These are phyloP conservation scores for Myxozyma udenii DNA, from an alignment of 805 yeast species.

Conservation along the genomic window DNA sequence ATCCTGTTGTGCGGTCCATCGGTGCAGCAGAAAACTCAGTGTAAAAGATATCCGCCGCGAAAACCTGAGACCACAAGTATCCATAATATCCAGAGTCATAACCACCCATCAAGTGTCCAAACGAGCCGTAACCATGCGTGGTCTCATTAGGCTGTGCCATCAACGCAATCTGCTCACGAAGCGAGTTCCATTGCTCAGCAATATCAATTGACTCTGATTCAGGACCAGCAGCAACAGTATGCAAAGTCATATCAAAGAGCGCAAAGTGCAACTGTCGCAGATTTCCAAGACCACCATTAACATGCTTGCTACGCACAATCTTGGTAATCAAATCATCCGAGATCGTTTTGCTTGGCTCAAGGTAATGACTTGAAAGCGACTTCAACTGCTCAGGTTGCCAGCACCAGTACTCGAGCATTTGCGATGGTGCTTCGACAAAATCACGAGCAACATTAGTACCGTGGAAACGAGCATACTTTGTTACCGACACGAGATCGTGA, in stretches of 20 bases:
- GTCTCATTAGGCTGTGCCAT: constrained; percentile 41
- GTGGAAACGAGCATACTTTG: constrained; percentile 63
- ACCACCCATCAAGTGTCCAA: constrained; percentile 80
- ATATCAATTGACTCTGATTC: constrained; percentile 48
- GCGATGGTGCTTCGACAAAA: constrained; percentile 90
- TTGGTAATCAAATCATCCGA: constrained; percentile 57
- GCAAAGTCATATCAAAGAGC: constrained; percentile 66
- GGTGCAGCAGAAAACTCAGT: constrained; percentile 67
- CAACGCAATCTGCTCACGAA: constrained; percentile 59
- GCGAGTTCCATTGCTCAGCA: constrained; percentile 58
- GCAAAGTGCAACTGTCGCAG: constrained; percentile 79
- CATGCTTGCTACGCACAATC: constrained; percentile 64
- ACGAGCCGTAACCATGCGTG: constrained; percentile 68
- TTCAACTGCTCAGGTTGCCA: constrained; percentile 67
- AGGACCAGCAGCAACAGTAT: constrained; percentile 42
- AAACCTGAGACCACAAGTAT: constrained; percentile 80
- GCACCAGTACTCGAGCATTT: constrained; percentile 84
- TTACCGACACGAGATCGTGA: constrained; percentile 69
- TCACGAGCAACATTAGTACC: constrained; percentile 80
- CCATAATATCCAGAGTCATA: constrained; percentile 87
- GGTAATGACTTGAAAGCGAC: constrained; percentile 62
- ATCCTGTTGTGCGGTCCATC: constrained; percentile 60
- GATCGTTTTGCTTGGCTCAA: constrained; percentile 54
- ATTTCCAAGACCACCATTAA: constrained; percentile 67
- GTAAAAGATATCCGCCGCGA: constrained; percentile 79